Base-by-base conservation (phyloP, 2,329 filamentous ascomycete genomes). In the Aspergillus quadrilineatus region DNA sequence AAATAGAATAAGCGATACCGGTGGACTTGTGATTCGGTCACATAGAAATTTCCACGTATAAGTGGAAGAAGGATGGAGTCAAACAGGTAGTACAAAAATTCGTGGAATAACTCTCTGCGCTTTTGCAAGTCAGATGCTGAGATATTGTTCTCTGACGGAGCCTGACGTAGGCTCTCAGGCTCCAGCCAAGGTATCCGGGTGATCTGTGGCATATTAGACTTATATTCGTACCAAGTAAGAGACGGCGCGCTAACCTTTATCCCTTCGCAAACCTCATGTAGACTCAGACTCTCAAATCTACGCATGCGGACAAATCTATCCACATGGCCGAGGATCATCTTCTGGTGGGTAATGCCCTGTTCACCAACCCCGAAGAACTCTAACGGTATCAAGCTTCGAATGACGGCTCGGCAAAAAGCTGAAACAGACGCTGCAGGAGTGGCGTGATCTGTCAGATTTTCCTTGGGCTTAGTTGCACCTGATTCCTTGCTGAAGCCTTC, bases 21-120 rank as follows among this genome's bases (percentile, higher is more conserved):
- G 68, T 96, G 85, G 1, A 80, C 79, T 60, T 85, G 92, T 0
- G 92, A 94, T 71, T 99, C 94, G 0, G 94, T 99, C 37, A 97
- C 89, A 68, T 97, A 93, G 67, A 99, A 99, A 67, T 94, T 92
- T 60, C 85, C 86, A 34, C 90, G 85, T 47, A 97, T 83, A 6
- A 99, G 80, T 8, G 94, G 93, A 65, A 97, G 89, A 55, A 99
- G 69, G 22, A 97, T 80, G 0, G 92, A 97, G 73, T 99, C 94
- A 66, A 99, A 94, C 4, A 96, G 63, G 70, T 92, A 99, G 75
- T 97, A 97, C 6, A 97, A 67, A 56, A 97, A 86, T 70, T 99
- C 94, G 52, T 86, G 75, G 48, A 97, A 84, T 0, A 97, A 80
- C 67, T 97, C 89, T 28, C 77, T 79, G 9, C 92, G 86, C 72